phyloP scores from a whole-genome alignment of 148 eudicot genomes.

The Mesembryanthemum crystallinum region DNA sequence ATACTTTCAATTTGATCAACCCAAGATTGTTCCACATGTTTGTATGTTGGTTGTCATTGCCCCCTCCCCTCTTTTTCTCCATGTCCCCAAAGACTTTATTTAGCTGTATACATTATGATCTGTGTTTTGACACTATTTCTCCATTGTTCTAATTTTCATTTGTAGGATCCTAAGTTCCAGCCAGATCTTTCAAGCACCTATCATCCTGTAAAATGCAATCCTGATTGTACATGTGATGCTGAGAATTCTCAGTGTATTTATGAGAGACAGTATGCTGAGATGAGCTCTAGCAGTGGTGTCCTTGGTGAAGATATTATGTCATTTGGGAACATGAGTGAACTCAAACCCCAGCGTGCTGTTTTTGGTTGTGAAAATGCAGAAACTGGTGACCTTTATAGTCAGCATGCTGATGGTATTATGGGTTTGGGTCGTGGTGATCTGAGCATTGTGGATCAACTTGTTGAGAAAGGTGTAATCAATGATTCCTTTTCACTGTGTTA shows the following conservation, averaged over 20 bases:
- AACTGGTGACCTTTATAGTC: conserved; percentile 87
- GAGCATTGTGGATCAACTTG: conserved; percentile 94
- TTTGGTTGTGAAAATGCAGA: conserved; percentile 94
- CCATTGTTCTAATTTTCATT: neutral
- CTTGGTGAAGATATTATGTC: conserved; percentile 85
- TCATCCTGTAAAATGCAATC: conserved; percentile 72
- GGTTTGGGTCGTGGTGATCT: conserved; percentile 91
- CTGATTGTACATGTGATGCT: conserved; percentile 71
- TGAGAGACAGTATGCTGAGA: conserved; percentile 91
- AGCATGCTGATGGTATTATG: conserved; percentile 98
- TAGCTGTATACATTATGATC: neutral
- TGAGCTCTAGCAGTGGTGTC: conserved; percentile 97
- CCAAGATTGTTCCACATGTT: neutral
- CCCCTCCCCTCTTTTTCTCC: neutral
- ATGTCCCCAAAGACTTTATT: neutral
- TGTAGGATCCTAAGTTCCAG: conserved; percentile 82
- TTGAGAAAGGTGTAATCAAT: conserved; percentile 66
- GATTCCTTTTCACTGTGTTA: conserved; percentile 92
- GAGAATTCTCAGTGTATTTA: conserved; percentile 57
- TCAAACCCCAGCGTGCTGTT: conserved; percentile 72
- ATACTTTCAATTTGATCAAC: neutral
- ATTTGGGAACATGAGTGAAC: conserved; percentile 84
- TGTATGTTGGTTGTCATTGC: neutral
- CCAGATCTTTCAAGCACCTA: conserved; percentile 75
- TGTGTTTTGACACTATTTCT: neutral